A percentile compares a stretch with the other conserved stretches of the same genome.
phyloP scores from a whole-genome alignment of 495 filamentous ascomycete species.

The Neurospora tetraspora region DNA sequence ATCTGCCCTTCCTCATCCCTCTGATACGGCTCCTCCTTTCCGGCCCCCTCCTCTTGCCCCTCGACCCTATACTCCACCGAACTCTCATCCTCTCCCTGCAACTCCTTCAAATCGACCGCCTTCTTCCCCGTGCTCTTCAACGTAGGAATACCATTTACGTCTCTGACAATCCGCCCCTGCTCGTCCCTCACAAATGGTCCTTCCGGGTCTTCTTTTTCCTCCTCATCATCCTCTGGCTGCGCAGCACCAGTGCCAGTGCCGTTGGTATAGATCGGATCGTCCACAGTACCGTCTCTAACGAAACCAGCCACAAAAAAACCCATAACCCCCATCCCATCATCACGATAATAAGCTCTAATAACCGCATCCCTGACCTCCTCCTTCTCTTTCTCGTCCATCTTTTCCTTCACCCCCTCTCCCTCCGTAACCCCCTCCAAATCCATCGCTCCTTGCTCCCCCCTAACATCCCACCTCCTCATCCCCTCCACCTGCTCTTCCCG shows the following conservation, averaged over 20 bases:
- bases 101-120: conserved; percentile 10
- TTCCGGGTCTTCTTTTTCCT: conserved; percentile 9
- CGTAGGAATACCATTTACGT: conserved; percentile 28
- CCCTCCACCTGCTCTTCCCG: conserved; percentile 62
- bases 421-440: conserved; percentile 26
- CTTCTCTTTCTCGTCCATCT: conserved; percentile 47
- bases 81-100: conserved; percentile 19
- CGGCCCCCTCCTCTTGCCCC: neutral
- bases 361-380: conserved; percentile 53
- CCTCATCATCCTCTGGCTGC: neutral
- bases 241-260: neutral
- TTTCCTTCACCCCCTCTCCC: too few species aligned
- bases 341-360: conserved; percentile 63
- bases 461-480: conserved; percentile 57
- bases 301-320: conserved; percentile 41
- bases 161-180: conserved; percentile 28
- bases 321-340: conserved; percentile 59
- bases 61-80: conserved; percentile 13
- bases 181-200: conserved; percentile 30
- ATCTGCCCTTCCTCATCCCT: conserved; percentile 19
- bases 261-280: neutral
- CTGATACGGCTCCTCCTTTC: conserved; percentile 18
- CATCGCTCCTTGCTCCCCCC: conserved; percentile 48
- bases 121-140: conserved; percentile 22
- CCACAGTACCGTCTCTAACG: conserved; percentile 21